These are phyloP conservation scores for Colletotrichum sp. DNA, from an alignment of 2,329 filamentous ascomycete species.

Conservation along the genomic window DNA sequence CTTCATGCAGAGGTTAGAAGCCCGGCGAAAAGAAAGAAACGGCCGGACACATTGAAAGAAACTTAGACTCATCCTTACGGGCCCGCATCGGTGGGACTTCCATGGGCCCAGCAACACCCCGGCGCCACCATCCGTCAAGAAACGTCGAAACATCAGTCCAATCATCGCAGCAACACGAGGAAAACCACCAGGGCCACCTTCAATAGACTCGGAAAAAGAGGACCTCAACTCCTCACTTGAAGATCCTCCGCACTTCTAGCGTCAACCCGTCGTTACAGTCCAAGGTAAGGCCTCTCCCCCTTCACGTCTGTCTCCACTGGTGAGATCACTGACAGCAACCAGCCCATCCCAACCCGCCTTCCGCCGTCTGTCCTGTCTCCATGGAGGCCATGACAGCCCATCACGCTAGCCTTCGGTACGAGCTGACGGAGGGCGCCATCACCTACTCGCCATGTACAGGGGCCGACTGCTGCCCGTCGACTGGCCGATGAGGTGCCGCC, in stretches of 20 bases:
- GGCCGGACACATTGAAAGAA: background rate
- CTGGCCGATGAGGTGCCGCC: background rate
- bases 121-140: background rate
- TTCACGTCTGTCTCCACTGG: background rate
- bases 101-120: background rate
- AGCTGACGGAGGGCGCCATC: background rate
- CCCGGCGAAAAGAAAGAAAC: background rate
- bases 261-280: background rate
- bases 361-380: background rate
- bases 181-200: background rate
- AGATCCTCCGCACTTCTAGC: background rate
- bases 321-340: background rate
- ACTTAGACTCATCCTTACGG: background rate
- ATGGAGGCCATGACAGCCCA: background rate
- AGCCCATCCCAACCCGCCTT: background rate
- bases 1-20: background rate
- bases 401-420: background rate
- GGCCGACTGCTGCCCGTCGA: background rate
- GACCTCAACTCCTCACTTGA: background rate
- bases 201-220: background rate
- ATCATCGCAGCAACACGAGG: background rate
- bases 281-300: background rate
- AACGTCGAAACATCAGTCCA: slow-evolving; percentile 1
- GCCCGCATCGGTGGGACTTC: background rate
- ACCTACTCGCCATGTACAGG: background rate